Conservation (phyloP, 345 rosid genomes). For the Lumnitzera racemosa region DNA sequence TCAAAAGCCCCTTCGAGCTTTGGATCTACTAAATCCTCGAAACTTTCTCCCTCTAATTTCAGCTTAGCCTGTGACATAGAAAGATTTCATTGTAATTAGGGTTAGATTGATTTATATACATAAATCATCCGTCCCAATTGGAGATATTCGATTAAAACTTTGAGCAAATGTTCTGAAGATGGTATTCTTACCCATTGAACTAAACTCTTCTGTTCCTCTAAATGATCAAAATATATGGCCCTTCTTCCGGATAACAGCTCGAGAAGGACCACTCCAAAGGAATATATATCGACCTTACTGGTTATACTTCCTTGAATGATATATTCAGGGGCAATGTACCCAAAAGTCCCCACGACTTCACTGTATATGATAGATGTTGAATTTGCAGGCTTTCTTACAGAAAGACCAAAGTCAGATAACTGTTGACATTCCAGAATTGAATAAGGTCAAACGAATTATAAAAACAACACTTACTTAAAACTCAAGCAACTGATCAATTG, state of each 20-base stretch:
- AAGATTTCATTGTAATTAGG: too few relatives aligned
- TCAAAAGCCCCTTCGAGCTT: conserved; percentile 39
- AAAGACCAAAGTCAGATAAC: conserved; percentile 93
- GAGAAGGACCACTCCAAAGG: conserved; percentile 86
- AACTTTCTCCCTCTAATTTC: conserved; percentile 43
- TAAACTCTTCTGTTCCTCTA: conserved; percentile 71
- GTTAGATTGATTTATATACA: too few relatives aligned
- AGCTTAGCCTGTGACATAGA: conserved; percentile 65
- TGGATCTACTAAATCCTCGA: conserved; percentile 58
- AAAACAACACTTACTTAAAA: too few relatives aligned
- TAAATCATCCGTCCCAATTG: neutral
- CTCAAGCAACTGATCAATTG: too few relatives aligned
- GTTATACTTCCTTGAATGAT: conserved; percentile 93
- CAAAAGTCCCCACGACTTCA: conserved; percentile 88
- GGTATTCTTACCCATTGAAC: conserved; percentile 77
- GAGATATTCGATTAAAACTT: neutral
- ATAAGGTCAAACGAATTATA: too few relatives aligned
- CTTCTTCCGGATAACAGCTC: conserved; percentile 82
- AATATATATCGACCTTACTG: conserved; percentile 81
- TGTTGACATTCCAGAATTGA: conserved; percentile 18
- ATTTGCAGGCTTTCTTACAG: conserved; percentile 70
- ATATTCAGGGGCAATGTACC: conserved; percentile 95
- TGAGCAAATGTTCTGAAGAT: neutral
- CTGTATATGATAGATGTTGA: conserved; percentile 44
- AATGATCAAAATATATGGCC: conserved; percentile 42